Percentiles rank a stretch among this genome's conserved stretches.
Conservation (phyloP, 257 asterid genomes). For the Nyctanthes arbortristis region DNA sequence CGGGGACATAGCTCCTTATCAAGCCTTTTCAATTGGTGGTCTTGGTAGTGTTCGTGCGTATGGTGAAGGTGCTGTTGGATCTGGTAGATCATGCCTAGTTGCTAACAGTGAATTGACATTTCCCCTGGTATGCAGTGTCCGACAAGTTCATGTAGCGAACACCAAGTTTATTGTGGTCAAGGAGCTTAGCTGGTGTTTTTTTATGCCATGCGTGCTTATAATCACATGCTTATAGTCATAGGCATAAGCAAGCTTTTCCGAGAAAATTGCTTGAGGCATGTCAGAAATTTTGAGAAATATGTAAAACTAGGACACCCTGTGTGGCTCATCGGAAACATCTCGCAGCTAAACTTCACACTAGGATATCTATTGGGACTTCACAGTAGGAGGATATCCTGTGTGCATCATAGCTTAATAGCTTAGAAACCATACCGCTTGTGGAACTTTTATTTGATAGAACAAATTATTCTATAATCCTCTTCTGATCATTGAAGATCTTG, state of each 20-base stretch:
- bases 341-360: no score
- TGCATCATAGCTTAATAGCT: neutral
- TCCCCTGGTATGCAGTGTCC: conserved; percentile 66
- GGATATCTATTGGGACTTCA: no score
- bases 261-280: neutral
- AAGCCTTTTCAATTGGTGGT: conserved; percentile 96
- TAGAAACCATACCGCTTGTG: neutral
- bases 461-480: neutral
- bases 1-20: conserved; percentile 99
- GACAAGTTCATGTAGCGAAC: neutral
- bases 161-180: neutral
- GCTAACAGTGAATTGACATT: conserved; percentile 80
- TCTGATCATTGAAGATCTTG: neutral
- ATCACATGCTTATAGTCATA: no score
- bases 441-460: neutral
- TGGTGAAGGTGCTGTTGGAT: conserved; percentile 96
- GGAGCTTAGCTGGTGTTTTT: neutral
- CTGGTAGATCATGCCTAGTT: conserved; percentile 85
- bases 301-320: neutral
- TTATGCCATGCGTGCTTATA: no score
- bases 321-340: neutral
- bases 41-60: conserved; percentile 88
- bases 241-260: neutral
- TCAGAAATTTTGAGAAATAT: neutral
- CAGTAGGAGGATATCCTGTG: neutral